Conservation (phyloP, 2,329 filamentous ascomycete species). For the Cercospora sp. region DNA sequence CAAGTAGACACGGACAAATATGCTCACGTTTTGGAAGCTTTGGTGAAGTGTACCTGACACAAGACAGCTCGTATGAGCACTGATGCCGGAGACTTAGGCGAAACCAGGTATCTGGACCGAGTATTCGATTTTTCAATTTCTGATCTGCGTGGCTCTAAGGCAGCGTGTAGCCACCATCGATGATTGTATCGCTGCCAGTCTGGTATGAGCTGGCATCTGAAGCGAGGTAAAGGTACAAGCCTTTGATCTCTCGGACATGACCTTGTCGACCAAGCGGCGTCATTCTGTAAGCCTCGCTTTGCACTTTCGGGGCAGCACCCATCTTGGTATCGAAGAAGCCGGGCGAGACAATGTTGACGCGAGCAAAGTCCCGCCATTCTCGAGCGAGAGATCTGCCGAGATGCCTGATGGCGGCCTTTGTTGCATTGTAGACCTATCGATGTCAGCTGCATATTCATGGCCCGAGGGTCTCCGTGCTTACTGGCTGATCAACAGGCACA, state of each 20-base stretch:
- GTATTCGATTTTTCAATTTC: neutral
- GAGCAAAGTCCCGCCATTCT: constrained; percentile 58
- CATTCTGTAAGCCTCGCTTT: constrained; percentile 55
- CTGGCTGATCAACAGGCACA: constrained; percentile 55
- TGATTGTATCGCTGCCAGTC: constrained; percentile 38
- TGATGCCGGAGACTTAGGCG: neutral
- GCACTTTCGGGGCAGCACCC: constrained; percentile 46
- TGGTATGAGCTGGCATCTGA: constrained; percentile 38
- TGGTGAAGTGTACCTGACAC: neutral
- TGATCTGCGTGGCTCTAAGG: constrained; percentile 24
- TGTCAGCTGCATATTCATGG: neutral
- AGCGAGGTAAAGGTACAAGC: constrained; percentile 37
- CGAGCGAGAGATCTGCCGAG: constrained; percentile 57
- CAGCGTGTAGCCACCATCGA: constrained; percentile 41
- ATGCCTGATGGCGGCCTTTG: constrained; percentile 58
- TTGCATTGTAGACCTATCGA: constrained; percentile 53
- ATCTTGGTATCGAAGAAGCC: constrained; percentile 60
- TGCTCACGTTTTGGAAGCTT: neutral
- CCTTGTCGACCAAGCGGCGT: constrained; percentile 48
- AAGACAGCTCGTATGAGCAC: neutral
- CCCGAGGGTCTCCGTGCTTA: constrained; percentile 16
- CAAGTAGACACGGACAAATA: neutral
- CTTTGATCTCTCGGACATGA: constrained; percentile 39
- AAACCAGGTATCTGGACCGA: neutral
- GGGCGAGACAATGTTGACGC: constrained; percentile 57